phyloP scores from a whole-genome alignment of 1,139 yeast genomes.

The Suzukiozyma palmioleophila region DNA sequence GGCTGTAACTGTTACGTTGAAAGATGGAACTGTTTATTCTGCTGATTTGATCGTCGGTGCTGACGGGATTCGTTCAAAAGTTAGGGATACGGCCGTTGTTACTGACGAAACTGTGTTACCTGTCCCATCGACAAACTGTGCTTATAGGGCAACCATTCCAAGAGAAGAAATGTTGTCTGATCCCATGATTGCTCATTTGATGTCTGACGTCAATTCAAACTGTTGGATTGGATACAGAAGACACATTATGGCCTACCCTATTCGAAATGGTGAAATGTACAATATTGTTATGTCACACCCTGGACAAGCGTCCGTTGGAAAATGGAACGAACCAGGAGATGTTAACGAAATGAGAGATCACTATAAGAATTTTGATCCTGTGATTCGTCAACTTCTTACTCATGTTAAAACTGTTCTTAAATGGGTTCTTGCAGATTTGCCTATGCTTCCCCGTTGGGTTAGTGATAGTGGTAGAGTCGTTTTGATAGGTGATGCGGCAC shows the following conservation, averaged over 20 bases:
- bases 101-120: constrained; percentile 12
- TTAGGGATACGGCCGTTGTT: constrained; percentile 17
- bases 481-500: constrained; percentile 35
- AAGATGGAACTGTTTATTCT: constrained; percentile 16
- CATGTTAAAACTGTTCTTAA: constrained; percentile 9
- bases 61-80: constrained; percentile 29
- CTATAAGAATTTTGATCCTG: constrained; percentile 10
- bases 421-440: constrained; percentile 11
- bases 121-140: constrained; percentile 10
- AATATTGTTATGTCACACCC: constrained; percentile 12
- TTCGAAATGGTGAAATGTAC: constrained; percentile 13
- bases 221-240: constrained; percentile 12
- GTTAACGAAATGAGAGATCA: constrained; percentile 10
- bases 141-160: constrained; percentile 16
- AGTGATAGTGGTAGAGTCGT: constrained; percentile 16
- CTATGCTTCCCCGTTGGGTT: constrained; percentile 10
- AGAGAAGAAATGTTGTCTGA: constrained; percentile 12
- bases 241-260: constrained; percentile 11
- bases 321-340: constrained; percentile 11
- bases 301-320: constrained; percentile 11
- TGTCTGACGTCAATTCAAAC: constrained; percentile 10
- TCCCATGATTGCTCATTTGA: constrained; percentile 9
- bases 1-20: constrained; percentile 15
- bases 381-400: constrained; percentile 9
- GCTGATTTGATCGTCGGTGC: constrained; percentile 35